Conservation (phyloP, 495 filamentous ascomycete genomes). For the Tuber microsphaerosporum region DNA sequence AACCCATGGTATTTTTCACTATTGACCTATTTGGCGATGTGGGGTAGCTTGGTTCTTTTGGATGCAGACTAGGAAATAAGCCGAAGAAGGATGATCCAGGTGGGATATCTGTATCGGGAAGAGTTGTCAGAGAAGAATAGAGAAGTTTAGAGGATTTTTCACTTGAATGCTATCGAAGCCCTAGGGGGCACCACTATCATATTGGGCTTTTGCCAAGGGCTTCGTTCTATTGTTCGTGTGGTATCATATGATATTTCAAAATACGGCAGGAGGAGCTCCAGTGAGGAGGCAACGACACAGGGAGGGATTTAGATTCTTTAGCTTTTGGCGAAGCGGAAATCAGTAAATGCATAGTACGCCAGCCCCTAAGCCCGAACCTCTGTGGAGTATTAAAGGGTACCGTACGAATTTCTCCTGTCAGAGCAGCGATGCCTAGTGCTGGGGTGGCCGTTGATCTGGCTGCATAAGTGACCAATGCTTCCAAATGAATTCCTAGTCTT, state of each 20-base stretch:
- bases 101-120: neutral
- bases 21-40: neutral
- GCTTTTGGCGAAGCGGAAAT: neutral
- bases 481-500: neutral
- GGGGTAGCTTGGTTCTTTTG: neutral
- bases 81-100: neutral
- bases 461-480: neutral
- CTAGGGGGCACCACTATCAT: neutral
- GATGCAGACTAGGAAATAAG: neutral
- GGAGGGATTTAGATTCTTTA: neutral
- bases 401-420: neutral
- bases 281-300: neutral
- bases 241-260: neutral
- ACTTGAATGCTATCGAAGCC: neutral
- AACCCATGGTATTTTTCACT: neutral
- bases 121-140: neutral
- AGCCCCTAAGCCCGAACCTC: neutral
- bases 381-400: neutral
- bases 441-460: neutral
- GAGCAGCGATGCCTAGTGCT: too few relatives aligned
- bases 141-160: neutral
- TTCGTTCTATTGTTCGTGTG: neutral
- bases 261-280: neutral
- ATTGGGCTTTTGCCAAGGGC: neutral
- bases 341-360: neutral